Conservation (phyloP, 768 basidiomycete species). For the Pleurotus pulmonarius region DNA sequence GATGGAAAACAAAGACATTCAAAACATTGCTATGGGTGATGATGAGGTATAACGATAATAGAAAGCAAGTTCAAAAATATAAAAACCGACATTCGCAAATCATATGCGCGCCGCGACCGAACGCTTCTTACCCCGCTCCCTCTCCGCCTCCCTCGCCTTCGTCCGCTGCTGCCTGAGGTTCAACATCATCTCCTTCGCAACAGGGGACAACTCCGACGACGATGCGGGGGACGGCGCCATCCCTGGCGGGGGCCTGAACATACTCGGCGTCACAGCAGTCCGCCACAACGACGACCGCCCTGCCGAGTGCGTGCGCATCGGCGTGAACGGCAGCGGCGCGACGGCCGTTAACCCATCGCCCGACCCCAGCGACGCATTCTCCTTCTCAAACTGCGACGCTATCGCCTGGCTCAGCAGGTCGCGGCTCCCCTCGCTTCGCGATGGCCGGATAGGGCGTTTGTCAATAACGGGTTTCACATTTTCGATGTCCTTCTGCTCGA, state of each 20-base stretch:
- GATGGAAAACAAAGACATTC: too few species aligned
- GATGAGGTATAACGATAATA: too few species aligned
- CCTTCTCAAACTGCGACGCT: constrained; percentile 29
- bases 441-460: constrained; percentile 15
- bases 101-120: too few species aligned
- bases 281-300: constrained; percentile 32
- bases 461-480: not conserved
- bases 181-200: constrained; percentile 65
- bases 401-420: constrained; percentile 11
- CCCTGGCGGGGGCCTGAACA: constrained; percentile 43
- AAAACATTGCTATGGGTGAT: too few species aligned
- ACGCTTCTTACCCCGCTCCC: constrained; percentile 15
- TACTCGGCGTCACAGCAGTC: constrained; percentile 32
- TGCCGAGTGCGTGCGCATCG: constrained; percentile 35
- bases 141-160: constrained; percentile 33
- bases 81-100: too few species aligned
- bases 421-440: constrained; percentile 11
- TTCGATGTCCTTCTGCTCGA: not conserved
- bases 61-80: too few species aligned
- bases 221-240: constrained; percentile 59
- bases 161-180: constrained; percentile 49
- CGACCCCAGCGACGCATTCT: constrained; percentile 32
- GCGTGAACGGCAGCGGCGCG: constrained; percentile 37
- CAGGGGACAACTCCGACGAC: constrained; percentile 71
- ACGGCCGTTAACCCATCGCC: constrained; percentile 23